Evolutionary conservation across 2,329 filamentous ascomycete genomes (phyloP).

Genomic region (Xylariaceae sp.): DNA sequence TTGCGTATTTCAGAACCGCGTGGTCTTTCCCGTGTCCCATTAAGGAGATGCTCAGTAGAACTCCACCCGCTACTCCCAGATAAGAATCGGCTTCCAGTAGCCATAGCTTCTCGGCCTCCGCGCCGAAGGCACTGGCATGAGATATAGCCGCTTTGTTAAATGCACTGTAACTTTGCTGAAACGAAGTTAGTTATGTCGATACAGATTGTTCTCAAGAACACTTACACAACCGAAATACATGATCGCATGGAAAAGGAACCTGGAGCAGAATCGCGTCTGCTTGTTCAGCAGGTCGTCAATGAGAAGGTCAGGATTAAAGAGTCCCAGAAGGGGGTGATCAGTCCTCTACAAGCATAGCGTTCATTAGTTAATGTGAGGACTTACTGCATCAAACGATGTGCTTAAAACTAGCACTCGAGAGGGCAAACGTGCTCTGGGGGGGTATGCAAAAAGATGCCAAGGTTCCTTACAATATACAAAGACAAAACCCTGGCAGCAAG

Average conservation of each 20-base stretch:
- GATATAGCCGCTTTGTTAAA: slow-evolving; percentile 21
- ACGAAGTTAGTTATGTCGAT: not conserved
- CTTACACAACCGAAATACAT: slow-evolving; percentile 35
- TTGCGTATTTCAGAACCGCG: slow-evolving; percentile 27
- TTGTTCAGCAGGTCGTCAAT: slow-evolving; percentile 29
- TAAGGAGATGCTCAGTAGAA: slow-evolving; percentile 32
- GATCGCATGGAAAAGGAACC: slow-evolving; percentile 34
- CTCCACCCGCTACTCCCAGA: slow-evolving; percentile 28
- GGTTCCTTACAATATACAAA: slow-evolving; percentile 11
- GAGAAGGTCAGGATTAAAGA: slow-evolving; percentile 34
- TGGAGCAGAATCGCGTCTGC: slow-evolving; percentile 28
- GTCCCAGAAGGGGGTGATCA: slow-evolving; percentile 36
- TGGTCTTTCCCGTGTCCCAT: slow-evolving; percentile 34
- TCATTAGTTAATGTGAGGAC: not conserved
- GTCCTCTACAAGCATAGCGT: slow-evolving; percentile 18
- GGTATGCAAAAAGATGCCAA: not conserved
- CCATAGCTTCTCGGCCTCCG: slow-evolving; percentile 27
- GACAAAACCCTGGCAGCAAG: slow-evolving; percentile 12
- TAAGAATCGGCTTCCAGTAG: slow-evolving; percentile 18
- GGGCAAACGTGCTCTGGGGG: not conserved
- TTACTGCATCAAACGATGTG: not conserved
- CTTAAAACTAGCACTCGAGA: not conserved
- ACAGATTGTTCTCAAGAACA: not conserved
- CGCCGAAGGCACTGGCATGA: slow-evolving; percentile 19
- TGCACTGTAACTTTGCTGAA: slow-evolving; percentile 34